Conservation (phyloP, 2,329 filamentous ascomycete species). For the Cercospora sojina region DNA sequence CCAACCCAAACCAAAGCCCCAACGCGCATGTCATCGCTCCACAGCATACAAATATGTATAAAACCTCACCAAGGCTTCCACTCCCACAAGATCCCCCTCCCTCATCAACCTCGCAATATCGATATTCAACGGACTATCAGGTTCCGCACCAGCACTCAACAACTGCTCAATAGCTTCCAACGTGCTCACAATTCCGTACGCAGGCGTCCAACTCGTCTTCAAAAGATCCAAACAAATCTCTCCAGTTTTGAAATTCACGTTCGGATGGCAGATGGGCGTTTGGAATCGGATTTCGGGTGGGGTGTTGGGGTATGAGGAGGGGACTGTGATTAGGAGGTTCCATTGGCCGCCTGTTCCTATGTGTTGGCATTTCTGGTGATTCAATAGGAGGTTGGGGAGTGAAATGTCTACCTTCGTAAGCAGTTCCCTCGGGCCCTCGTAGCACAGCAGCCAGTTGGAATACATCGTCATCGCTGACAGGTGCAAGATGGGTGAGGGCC, state of each 20-base stretch:
- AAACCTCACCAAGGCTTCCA: constrained; percentile 68
- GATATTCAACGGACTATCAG: constrained; percentile 75
- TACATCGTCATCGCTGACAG: constrained; percentile 57
- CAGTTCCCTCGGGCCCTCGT: constrained; percentile 58
- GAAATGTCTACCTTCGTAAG: constrained; percentile 55
- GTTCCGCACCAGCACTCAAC: constrained; percentile 60
- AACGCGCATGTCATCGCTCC: constrained; percentile 4
- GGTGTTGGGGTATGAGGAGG: constrained; percentile 71
- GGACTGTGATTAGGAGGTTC: constrained; percentile 76
- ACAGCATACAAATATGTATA: constrained; percentile 59
- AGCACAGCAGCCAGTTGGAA: constrained; percentile 61
- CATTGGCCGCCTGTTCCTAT: constrained; percentile 65
- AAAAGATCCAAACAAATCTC: constrained; percentile 94
- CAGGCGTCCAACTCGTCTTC: constrained; percentile 73
- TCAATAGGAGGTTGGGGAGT: neutral
- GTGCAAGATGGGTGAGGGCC: constrained; percentile 57
- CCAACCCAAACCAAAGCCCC: too few species aligned
- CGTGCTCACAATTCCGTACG: constrained; percentile 76
- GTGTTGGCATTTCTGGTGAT: neutral
- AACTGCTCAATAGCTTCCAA: constrained; percentile 72
- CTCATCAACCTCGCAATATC: constrained; percentile 72
- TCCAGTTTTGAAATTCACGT: constrained; percentile 70
- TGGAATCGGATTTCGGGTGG: constrained; percentile 77
- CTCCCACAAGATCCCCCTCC: constrained; percentile 66
- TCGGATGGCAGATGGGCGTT: constrained; percentile 85